Percentiles rank a stretch among this genome's conserved stretches.
These are phyloP conservation scores for Colletotrichum cereale DNA, from an alignment of 2,329 filamentous ascomycete species.

Conservation along the genomic window DNA sequence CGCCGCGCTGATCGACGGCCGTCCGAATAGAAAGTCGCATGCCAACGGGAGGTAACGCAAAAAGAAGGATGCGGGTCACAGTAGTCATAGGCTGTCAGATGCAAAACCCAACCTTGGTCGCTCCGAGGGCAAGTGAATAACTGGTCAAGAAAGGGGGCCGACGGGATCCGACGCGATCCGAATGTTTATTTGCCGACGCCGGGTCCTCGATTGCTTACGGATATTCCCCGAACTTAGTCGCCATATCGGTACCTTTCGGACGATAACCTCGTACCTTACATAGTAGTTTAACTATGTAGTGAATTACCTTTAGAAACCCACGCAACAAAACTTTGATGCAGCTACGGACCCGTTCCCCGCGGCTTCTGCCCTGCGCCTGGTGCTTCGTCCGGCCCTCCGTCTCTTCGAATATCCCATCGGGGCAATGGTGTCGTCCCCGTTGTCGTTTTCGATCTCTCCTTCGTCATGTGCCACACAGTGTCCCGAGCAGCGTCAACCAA, in stretches of 20 bases:
- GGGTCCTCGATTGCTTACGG: background rate
- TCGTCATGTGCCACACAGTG: slow-evolving; percentile 5
- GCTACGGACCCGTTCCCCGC: background rate
- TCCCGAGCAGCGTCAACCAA: slow-evolving; percentile 6
- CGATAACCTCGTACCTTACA: background rate
- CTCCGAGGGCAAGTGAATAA: background rate
- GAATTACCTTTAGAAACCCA: too few relatives aligned
- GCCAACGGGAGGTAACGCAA: background rate
- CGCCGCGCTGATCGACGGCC: background rate
- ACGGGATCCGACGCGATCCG: slow-evolving; percentile 6
- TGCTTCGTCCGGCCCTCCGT: slow-evolving; percentile 10
- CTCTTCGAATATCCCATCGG: slow-evolving; percentile 12
- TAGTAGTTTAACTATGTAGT: too few relatives aligned
- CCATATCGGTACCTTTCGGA: slow-evolving; percentile 1
- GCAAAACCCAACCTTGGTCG: slow-evolving; percentile 17
- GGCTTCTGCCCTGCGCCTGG: slow-evolving; percentile 1
- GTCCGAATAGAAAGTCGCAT: slow-evolving; percentile 10
- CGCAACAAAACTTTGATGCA: slow-evolving; percentile 10
- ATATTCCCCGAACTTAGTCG: slow-evolving; percentile 4
- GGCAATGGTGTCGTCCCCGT: slow-evolving; percentile 10
- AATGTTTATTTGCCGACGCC: slow-evolving; percentile 15
- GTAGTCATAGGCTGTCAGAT: slow-evolving; percentile 14
- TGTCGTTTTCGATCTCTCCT: background rate
- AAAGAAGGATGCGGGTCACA: slow-evolving; percentile 20
- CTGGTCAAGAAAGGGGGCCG: background rate